Conservation (phyloP, 108 stramenopile genomes). For the Cylindrotheca fusiformis region DNA sequence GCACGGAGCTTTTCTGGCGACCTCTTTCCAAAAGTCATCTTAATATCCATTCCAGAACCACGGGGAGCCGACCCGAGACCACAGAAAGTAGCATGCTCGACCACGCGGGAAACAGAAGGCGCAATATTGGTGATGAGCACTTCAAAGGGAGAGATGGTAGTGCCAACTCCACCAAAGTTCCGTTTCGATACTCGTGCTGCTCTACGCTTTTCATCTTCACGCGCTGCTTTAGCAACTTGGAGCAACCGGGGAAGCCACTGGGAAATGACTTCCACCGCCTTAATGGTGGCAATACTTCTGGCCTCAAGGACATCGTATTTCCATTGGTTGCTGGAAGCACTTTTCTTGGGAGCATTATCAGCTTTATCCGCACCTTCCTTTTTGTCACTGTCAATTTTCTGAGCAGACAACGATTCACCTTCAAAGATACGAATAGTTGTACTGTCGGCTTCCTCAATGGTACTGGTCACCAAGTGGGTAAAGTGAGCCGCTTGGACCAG, state of each 20-base stretch:
- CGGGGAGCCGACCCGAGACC: slow-evolving; percentile 70
- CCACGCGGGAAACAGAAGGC: slow-evolving; percentile 59
- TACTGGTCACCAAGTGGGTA: slow-evolving; percentile 53
- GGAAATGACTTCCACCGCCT: slow-evolving; percentile 61
- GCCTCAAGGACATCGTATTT: slow-evolving; percentile 85
- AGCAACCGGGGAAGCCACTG: slow-evolving; percentile 78
- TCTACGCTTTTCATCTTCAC: slow-evolving; percentile 81
- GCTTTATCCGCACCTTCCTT: slow-evolving; percentile 2
- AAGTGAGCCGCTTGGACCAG: slow-evolving; percentile 81
- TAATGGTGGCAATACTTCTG: slow-evolving; percentile 66
- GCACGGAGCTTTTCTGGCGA: slow-evolving; percentile 65
- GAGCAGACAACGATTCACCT: slow-evolving; percentile 54
- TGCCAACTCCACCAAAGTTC: slow-evolving; percentile 2
- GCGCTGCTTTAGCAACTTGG: slow-evolving; percentile 70
- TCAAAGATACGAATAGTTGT: slow-evolving; percentile 54
- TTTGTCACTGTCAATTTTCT: slow-evolving; percentile 11
- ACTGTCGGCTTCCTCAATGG: slow-evolving; percentile 56
- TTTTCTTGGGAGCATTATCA: slow-evolving; percentile 11
- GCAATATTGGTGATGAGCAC: slow-evolving; percentile 63
- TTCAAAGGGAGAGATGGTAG: slow-evolving; percentile 56
- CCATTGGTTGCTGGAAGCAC: slow-evolving; percentile 68
- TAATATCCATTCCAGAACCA: slow-evolving; percentile 57
- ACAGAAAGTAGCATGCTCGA: slow-evolving; percentile 83
- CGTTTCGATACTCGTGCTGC: slow-evolving; percentile 49
- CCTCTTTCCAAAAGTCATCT: slow-evolving; percentile 73